Evolutionary conservation across 805 yeast species (phyloP), one percentile per base, ranked within the genome.

Genomic region (Groenewaldozyma salmanticensis): DNA sequence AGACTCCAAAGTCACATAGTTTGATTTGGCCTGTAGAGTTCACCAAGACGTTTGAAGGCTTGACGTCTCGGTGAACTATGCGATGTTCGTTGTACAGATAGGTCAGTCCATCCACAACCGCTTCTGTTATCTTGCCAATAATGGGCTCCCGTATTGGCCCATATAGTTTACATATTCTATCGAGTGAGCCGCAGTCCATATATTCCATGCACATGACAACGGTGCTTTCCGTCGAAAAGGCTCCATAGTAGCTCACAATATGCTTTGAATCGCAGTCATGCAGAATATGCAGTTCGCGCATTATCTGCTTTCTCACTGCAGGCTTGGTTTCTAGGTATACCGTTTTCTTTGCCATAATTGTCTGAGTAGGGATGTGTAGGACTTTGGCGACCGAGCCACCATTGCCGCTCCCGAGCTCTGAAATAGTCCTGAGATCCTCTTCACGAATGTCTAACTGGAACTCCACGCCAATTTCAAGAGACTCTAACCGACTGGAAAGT

Each of bases 1-100:
- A 78, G 4, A 92, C 99, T 18, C 99, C 99, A 65, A 92, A 92
- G 62, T 92, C 99, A 63, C 97, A 88, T 19, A 92, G 70, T 60
- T 88, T 92, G 51, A 92, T 77, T 49, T 80, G 81, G 20, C 98
- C 98, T 48, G 70, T 74, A 31, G 87, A 81, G 46, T 85, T 87
- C 62, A 92, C 74, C 38, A 92, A 67, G 5, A 92, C 95, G 60
- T 92, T 92, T 4, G 94, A 82, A 0, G 98, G 98, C 58, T 92
- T 92, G 51, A 92, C 87, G 59, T 92, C 99, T 48, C 99, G 70
- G 58, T 92, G 99, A 43, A 92, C 84, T 55, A 92, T 90, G 45
- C 86, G 75, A 58, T 88, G 95, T 20, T 77, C 71, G 17, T 81
- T 75, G 60, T 92, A 90, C 20, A 90, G 66, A 55, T 88, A 92